Base-by-base conservation (phyloP, 805 yeast genomes). In the Myxozyma mucilagina region DNA sequence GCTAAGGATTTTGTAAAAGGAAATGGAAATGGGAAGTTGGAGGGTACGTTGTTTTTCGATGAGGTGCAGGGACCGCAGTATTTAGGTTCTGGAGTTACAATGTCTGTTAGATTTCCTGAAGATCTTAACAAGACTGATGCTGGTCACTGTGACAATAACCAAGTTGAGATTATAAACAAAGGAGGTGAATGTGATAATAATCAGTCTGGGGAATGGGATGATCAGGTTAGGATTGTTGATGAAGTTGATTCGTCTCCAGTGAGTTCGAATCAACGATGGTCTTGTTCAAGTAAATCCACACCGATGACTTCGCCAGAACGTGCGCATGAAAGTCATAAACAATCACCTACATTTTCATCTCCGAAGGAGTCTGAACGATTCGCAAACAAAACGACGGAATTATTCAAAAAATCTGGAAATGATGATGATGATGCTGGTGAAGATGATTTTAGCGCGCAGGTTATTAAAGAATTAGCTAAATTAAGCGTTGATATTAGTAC, bases 221-320 rank as follows among this genome's bases (percentile, higher is more conserved):
- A 24, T 24, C 29, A 24, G 29, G 4, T 24, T 24, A 4, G 29
- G 42, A 13, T 3, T 13, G 32, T 18, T 4, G 35, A 14, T 36
- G 43, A 34, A 34, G 6, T 13, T 16, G 18, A 11, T 3, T 47
- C 41, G 14, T n/a, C 41, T 4, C 20, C 10, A 24, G 6, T 41
- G 8, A 41, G 20, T 14, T 31, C 51, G 1, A 20, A 36, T 20
- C 13, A 9, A 18, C 6, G 34, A 36, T 49, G 29, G 43, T 49
- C 53, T 6, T 18, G 32, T 18, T 18, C 29, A 24, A 31, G 16
- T 10, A 24, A 24, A 24, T 36, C 43, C 18, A 49, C 41, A 18
- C 53, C 53, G 3, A 9, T 24, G 9, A 49, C 53, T 4, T 49
- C 53, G 4, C 53, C 53, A n/a, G 53, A 49, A 18, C 49, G 35